Base-by-base conservation (phyloP, 192 early-diverging fungal species). In the Rhizophagus sp. region DNA sequence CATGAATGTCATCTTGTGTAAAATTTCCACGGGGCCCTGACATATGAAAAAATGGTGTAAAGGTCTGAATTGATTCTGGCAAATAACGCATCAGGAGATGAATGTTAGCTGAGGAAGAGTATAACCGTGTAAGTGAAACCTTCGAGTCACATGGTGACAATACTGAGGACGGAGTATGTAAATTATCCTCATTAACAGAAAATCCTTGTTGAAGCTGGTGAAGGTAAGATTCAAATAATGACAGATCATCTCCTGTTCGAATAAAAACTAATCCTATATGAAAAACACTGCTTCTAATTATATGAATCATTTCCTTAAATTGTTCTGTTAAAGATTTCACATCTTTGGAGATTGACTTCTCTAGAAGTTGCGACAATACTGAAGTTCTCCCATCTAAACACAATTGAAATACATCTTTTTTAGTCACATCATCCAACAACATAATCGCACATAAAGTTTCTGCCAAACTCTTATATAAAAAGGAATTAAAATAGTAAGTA, bases 381-480 rank as follows among this genome's bases (percentile, higher is more conserved):
- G 80, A 71, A n/a, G 75, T 87, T 27, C 94, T 85, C 71, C 85
- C 88, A 12, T 85, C 80, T 39, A 93, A 74, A 65, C 94, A 84
- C 6, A 81, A 83, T 66, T 75, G 62, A 41, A 93, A 83, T 27
- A 86, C 86, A 52, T 92, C 87, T 72, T 88, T 88, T 25, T 83
- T 85, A 0, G 90, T 91, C 19, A 86, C 82, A 72, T 88, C 81
- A 63, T 93, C 88, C 75, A 95, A 85, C 24, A 93, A 73, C 87
- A 94, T 93, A 13, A 93, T 86, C 4, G 92, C 88, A 67, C 89
- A 88, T 27, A 93, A 73, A 4, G 90, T 87, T 57, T 93, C 90
- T 5, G 90, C 82, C 12, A 94, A 79, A 68, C 79, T 80, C 90
- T 93, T 50, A 88, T 62, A 22, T 25, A 47, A 62, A 30, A 49